Base-by-base conservation (phyloP, 495 filamentous ascomycete genomes). In the Tuber melanosporum region DNA sequence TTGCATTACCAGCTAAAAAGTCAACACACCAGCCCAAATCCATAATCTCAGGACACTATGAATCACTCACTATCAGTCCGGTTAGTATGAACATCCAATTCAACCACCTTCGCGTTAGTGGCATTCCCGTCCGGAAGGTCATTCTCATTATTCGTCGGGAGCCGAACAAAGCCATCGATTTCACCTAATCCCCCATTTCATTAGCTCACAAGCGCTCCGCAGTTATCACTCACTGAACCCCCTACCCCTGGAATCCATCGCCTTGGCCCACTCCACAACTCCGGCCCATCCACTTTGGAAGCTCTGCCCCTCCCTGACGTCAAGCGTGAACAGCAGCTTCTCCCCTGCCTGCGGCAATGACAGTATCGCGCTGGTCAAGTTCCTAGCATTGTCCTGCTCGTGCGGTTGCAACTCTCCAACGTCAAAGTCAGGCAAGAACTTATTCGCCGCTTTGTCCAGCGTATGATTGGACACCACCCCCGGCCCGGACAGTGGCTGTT, bases 331-430 rank as follows among this genome's bases (percentile, higher is more conserved):
- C 74, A 90, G 85, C 77, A 94, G 87, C 3, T 88, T 89, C 70
- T 87, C 84, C 73, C 90, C 82, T 41, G 82, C 84, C 83, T 94
- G 91, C 82, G 93, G 92, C 0, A 94, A 86, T 49, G 93, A 88
- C 76, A 90, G 92, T 52, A 94, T 91, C 47, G 88, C 87, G 0
- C 89, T 85, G 9, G 92, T 94, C 74, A 94, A 77, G 79, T 94
- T 94, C 39, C 92, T 86, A 5, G 92, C 91, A 77, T 93, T 90
- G 9, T 81, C 86, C 77, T 89, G 87, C 82, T 94, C 85, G 4
- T 87, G 82, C 14, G 87, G 80, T 6, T 90, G 87, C 5, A 94
- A 86, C 15, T 89, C 84, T 22, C 88, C 81, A 72, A 93, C 87
- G 75, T 87, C 86, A 5, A 88, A 88, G 72, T 88, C 89, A 76